Evolutionary conservation across 805 yeast genomes (phyloP).

Genomic region (Starmerella stigmatis): DNA sequence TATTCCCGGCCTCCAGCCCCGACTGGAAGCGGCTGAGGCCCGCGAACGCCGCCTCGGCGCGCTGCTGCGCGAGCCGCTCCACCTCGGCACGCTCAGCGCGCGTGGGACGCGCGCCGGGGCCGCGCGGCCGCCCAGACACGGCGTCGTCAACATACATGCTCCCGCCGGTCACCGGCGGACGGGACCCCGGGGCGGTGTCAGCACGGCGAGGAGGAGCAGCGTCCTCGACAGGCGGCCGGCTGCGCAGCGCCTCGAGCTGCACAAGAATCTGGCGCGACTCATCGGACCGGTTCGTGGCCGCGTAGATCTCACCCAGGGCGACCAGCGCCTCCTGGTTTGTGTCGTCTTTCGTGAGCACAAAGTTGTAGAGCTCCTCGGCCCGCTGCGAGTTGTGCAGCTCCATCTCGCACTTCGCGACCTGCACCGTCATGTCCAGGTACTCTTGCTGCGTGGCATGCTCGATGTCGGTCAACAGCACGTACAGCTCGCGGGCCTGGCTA

Average conservation of each 20-base stretch:
- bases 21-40: slow-evolving; percentile 44
- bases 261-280: slow-evolving; percentile 25
- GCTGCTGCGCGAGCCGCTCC: slow-evolving; percentile 48
- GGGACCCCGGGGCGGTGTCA: no score
- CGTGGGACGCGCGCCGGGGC: slow-evolving; percentile 16
- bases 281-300: slow-evolving; percentile 30
- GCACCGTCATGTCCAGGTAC: slow-evolving; percentile 35
- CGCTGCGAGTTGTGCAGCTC: slow-evolving; percentile 44
- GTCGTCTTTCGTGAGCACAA: slow-evolving; percentile 25
- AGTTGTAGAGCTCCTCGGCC: slow-evolving; percentile 27
- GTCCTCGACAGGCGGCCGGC: no score
- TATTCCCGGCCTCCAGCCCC: slow-evolving; percentile 42
- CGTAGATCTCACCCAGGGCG: slow-evolving; percentile 72
- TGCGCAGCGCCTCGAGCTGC: slow-evolving; percentile 13
- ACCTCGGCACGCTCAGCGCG: slow-evolving; percentile 28
- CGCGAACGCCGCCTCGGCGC: slow-evolving; percentile 27
- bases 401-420: slow-evolving; percentile 67
- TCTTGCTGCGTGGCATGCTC: slow-evolving; percentile 21
- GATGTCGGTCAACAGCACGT: slow-evolving; percentile 44
- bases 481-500: slow-evolving; percentile 65
- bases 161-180: not conserved
- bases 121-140: not conserved
- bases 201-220: no score
- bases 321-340: slow-evolving; percentile 62
- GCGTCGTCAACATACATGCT: slow-evolving; percentile 3